Evolutionary conservation across 805 yeast species (phyloP).

Genomic region (Lipomyces japonicus): DNA sequence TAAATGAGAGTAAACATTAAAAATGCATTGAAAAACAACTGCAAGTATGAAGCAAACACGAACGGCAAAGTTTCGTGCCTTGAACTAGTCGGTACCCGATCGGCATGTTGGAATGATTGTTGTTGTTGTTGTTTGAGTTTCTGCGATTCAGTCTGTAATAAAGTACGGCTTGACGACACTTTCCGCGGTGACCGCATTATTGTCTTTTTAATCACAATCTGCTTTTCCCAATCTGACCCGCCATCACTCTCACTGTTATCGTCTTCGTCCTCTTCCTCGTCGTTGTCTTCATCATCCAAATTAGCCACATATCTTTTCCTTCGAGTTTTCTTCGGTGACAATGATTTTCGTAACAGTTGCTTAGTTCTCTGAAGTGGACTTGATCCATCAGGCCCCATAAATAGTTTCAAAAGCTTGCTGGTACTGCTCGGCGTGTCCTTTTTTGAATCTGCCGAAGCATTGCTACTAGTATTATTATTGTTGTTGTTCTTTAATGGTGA

Average conservation of each 20-base stretch:
- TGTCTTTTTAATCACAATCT: constrained; percentile 19
- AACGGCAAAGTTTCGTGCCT: constrained; percentile 43
- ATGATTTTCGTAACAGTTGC: constrained; percentile 1
- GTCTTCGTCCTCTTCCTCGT: constrained; percentile 7
- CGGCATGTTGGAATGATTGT: not conserved
- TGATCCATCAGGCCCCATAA: constrained; percentile 4
- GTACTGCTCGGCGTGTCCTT: not conserved
- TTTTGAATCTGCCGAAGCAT: not conserved
- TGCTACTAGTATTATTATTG: no score
- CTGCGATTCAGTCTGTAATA: no score
- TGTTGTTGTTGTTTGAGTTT: not conserved
- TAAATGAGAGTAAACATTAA: constrained; percentile 52
- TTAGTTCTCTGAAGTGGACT: constrained; percentile 11
- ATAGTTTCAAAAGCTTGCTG: constrained; percentile 1
- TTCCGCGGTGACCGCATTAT: constrained; percentile 22
- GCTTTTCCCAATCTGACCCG: constrained; percentile 16
- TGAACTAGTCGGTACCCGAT: constrained; percentile 1
- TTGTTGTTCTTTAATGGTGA: not conserved
- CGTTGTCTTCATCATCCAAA: constrained; percentile 7
- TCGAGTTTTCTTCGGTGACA: constrained; percentile 8
- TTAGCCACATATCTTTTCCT: not conserved
- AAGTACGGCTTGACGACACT: constrained; percentile 5
- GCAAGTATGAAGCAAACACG: constrained; percentile 59
- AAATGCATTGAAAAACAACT: constrained; percentile 54
- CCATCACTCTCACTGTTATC: constrained; percentile 10